Percentiles rank a stretch among this genome's conserved stretches.
Evolutionary conservation across 169 alveolate species (phyloP).

Genomic region (Blepharisma undulans): DNA sequence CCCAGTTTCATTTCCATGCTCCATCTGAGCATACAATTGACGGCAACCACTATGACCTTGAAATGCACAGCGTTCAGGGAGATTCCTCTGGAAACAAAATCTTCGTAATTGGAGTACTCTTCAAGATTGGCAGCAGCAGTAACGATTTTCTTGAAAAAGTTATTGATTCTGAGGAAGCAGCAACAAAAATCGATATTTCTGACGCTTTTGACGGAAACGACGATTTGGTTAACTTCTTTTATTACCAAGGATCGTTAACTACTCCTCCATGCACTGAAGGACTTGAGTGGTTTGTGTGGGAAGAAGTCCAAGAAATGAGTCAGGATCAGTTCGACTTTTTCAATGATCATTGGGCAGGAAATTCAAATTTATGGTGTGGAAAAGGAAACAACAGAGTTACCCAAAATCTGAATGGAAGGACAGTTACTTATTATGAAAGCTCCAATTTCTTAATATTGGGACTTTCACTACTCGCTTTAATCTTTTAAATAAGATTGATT

Average conservation of each 20-base stretch:
- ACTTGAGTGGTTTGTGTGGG: slow-evolving; percentile 41
- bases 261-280: slow-evolving; percentile 59
- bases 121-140: not conserved
- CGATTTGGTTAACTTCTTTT: slow-evolving; percentile 44
- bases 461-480: not conserved
- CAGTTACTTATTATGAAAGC: slow-evolving; percentile 30
- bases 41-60: slow-evolving; percentile 69
- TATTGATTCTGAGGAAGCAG: slow-evolving; percentile 4
- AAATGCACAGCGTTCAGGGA: slow-evolving; percentile 71
- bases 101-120: not conserved
- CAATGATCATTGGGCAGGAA: slow-evolving; percentile 39
- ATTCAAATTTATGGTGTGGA: slow-evolving; percentile 42
- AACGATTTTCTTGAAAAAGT: slow-evolving; percentile 21
- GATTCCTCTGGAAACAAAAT: not conserved
- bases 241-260: slow-evolving; percentile 59
- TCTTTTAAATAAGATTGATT: not conserved
- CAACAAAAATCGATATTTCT: not conserved
- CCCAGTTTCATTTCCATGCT: slow-evolving; percentile 75
- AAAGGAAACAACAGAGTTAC: slow-evolving; percentile 46
- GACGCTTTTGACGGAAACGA: slow-evolving; percentile 32
- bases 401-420: slow-evolving; percentile 38
- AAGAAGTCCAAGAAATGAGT: not conserved
- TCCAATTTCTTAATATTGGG: not conserved
- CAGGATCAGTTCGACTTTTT: slow-evolving; percentile 37
- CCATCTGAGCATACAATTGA: slow-evolving; percentile 76